Base-by-base conservation (phyloP, 2,329 filamentous ascomycete species). In the Trichoderma cornu-damae region DNA sequence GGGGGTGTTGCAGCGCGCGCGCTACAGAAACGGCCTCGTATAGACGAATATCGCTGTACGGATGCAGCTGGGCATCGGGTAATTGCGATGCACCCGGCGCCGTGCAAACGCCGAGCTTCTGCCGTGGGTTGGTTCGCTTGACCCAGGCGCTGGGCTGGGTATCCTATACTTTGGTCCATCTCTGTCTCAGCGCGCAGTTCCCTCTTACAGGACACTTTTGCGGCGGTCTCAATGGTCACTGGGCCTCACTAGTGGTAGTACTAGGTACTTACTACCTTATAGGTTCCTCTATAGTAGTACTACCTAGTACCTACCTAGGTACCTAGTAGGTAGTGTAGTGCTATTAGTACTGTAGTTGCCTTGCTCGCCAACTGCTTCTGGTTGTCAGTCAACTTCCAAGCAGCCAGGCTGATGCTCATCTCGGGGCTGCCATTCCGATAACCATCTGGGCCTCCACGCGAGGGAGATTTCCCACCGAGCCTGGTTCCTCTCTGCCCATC, bases 31-130 rank as follows among this genome's bases (percentile, higher is more conserved):
- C 9, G 6, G 4, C 6, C 6, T 24, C 12, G 32, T 16, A 18
- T 47, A 55, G 20, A 9, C 26, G 32, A 18, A 38, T 55, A 55
- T 35, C 12, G 20, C 22, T 44, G 3, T 18, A 35, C 2, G 22
- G 4, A 14, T 18, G 49, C 12, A 9, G 38, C 3, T 2, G 8
- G 32, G 8, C 9, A 2, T 35, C 6, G 6, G 32, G 32, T 12
- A 14, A 38, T 18, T 22, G 28, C 28, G 18, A 42, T 42, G 38
- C 18, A 22, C 38, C 11, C 18, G 5, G 1, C 14, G 14, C 30
- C 28, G 26, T 18, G 30, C 20, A 35, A 14, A 54, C 34, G 32
- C 50, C 50, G 50, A 53, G 50, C 28, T 54, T 54, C 22, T 54
- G 14, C 51, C 51, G 30, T 11, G n/a, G 51, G 32, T 24, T 44